Percentiles rank a stretch among this genome's conserved stretches.
Conservation (phyloP, 1,139 yeast genomes). For the Zhuliangozyma blackwelliae region DNA sequence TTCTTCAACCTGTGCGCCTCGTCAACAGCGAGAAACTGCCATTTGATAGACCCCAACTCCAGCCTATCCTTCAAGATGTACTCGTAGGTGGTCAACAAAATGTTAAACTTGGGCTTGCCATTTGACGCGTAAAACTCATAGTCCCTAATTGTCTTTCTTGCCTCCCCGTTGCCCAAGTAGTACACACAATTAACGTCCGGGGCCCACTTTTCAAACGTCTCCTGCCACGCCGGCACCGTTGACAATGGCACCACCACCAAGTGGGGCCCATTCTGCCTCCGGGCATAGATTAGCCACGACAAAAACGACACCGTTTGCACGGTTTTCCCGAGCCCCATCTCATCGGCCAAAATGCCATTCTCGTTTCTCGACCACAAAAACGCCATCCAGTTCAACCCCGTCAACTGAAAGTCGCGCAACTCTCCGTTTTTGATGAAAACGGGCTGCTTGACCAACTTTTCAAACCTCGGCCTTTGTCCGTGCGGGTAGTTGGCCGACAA, state of each 20-base stretch:
- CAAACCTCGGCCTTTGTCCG: constrained; percentile 78
- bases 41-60: constrained; percentile 76
- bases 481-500: constrained; percentile 73
- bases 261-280: constrained; percentile 97
- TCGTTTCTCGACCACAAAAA: constrained; percentile 96
- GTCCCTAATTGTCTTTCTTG: constrained; percentile 78
- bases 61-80: constrained; percentile 83
- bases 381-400: constrained; percentile 99
- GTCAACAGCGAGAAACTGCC: constrained; percentile 98
- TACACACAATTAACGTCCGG: constrained; percentile 92
- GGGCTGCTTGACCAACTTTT: constrained; percentile 83
- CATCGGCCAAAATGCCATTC: constrained; percentile 97
- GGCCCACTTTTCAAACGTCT: constrained; percentile 95
- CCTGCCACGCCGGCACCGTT: constrained; percentile 99
- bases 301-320: constrained; percentile 94
- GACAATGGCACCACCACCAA: constrained; percentile 93
- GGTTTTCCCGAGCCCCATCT: constrained; percentile 98
- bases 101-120: constrained; percentile 80
- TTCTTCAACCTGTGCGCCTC: constrained; percentile 97
- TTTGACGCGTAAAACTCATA: constrained; percentile 68
- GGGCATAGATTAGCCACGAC: constrained; percentile 90
- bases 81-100: constrained; percentile 89
- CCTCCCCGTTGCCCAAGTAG: constrained; percentile 86
- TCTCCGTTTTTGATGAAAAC: constrained; percentile 87
- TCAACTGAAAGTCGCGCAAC: constrained; percentile 92